Evolutionary conservation across 192 early-diverging fungal species (phyloP), one percentile per base, ranked within the genome.

Genomic region (Spizellomyces punctatus): DNA sequence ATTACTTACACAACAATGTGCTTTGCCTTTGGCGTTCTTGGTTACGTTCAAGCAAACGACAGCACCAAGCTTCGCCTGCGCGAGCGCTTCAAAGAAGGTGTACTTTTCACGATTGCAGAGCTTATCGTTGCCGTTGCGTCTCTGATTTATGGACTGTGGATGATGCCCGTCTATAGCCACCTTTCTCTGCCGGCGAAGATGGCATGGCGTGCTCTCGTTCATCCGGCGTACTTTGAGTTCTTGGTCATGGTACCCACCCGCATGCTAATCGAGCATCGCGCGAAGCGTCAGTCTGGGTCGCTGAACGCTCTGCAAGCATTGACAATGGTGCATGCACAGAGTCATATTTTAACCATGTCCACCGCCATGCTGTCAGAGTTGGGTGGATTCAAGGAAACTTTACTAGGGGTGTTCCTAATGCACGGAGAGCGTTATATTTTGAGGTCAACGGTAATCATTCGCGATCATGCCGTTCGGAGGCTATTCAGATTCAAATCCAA

Each of bases 171-270:
- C 22, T 56, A 56, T 22, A 56, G 22, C 54, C n/a, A 56, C n/a
- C 54, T 56, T n/a, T 19, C 54, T 0, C 54, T 22, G 22, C 54
- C 22, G 6, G n/a, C n/a, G 54, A 56, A 19, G 54, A n/a, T 56
- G 6, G n/a, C 22, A 19, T 56, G 54, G 54, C 54, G 54, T 19
- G 7, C 22, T n/a, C n/a, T 56, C n/a, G 22, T 56, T 22, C 22
- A 19, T 22, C 54, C 54, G 6, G 54, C 22, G 22, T 56, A 56
- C 54, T 56, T 56, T 7, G 54, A 56, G 54, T 19, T 56, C 7
- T 56, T 56, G n/a, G 54, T 56, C 54, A n/a, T 56, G n/a, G 6
- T 56, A 22, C 54, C 54, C n/a, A 19, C 54, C n/a, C 54, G 54
- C n/a, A 19, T 56, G n/a, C 54, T 56, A 7, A 22, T 56, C n/a